Evolutionary conservation across 2,329 filamentous ascomycete genomes (phyloP).

Genomic region (Paraconiothyrium sp.): DNA sequence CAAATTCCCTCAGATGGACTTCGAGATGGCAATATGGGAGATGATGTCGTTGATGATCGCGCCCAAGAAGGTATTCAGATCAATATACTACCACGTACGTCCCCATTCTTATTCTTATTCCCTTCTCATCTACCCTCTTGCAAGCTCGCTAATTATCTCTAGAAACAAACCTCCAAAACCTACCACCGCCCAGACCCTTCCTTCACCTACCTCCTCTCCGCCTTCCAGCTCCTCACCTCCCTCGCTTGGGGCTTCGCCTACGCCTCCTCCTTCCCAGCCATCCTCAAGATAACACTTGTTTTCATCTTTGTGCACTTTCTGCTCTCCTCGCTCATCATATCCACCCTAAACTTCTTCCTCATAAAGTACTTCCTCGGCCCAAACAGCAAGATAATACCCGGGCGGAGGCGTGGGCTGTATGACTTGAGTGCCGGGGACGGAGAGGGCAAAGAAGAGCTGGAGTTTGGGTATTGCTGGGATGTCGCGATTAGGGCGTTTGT

Average conservation of each 20-base stretch:
- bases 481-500: conserved; percentile 74
- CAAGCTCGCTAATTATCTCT: neutral
- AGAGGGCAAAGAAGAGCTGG: conserved; percentile 65
- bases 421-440: conserved; percentile 56
- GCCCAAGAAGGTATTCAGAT: conserved; percentile 75
- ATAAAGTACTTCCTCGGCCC: conserved; percentile 70
- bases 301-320: conserved; percentile 70
- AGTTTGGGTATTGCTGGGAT: conserved; percentile 78
- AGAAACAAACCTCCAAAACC: conserved; percentile 73
- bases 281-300: conserved; percentile 56
- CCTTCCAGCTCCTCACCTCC: conserved; percentile 66
- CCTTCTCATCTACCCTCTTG: neutral
- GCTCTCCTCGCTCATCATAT: conserved; percentile 66
- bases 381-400: conserved; percentile 61
- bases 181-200: conserved; percentile 75
- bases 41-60: conserved; percentile 74
- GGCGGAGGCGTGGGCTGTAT: conserved; percentile 67
- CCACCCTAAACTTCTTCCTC: conserved; percentile 70
- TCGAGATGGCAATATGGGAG: conserved; percentile 78
- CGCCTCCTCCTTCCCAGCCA: conserved; percentile 55
- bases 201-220: conserved; percentile 74
- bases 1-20: conserved; percentile 79
- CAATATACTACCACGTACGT: conserved; percentile 73
- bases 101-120: neutral
- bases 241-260: conserved; percentile 69